Conservation (phyloP, 179 eudicot species). For the Heliamphora pulchella region DNA sequence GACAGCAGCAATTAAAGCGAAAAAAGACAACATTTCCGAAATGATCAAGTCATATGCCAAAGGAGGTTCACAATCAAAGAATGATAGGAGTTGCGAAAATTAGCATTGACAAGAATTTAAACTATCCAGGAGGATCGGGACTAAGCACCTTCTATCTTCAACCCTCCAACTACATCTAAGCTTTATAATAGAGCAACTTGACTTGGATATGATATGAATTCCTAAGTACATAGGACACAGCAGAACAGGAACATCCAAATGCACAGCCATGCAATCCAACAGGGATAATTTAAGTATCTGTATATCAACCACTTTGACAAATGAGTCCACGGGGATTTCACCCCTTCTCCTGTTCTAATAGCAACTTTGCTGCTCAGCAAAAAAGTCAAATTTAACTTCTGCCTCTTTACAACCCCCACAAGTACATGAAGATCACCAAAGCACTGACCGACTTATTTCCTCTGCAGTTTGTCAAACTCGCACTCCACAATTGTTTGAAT, state of each 20-base stretch:
- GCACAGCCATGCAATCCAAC: conserved; percentile 5
- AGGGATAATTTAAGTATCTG: background rate
- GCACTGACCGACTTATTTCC: background rate
- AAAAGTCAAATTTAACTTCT: background rate
- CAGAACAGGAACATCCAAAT: conserved; percentile 11
- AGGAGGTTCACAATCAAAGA: conserved; percentile 8
- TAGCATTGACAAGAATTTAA: background rate
- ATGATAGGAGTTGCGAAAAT: background rate
- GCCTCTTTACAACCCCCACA: background rate
- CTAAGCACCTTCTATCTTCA: conserved; percentile 14
- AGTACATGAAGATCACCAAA: conserved; percentile 1
- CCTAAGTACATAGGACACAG: conserved; percentile 11
- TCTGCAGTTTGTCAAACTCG: background rate
- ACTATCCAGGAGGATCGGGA: background rate
- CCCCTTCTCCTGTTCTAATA: background rate
- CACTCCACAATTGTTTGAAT: conserved; percentile 2
- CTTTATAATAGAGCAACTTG: conserved; percentile 4
- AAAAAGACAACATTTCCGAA: background rate
- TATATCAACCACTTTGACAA: background rate
- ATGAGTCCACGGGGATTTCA: background rate
- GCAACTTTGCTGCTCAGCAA: background rate
- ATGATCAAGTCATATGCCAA: conserved; percentile 4
- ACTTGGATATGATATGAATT: background rate
- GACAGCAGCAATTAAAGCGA: background rate
- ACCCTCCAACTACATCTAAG: conserved; percentile 13